Percentiles rank a stretch among this genome's conserved stretches.
Conservation (phyloP, 352 stramenopile genomes). For the Aphanomyces cochlioides region DNA sequence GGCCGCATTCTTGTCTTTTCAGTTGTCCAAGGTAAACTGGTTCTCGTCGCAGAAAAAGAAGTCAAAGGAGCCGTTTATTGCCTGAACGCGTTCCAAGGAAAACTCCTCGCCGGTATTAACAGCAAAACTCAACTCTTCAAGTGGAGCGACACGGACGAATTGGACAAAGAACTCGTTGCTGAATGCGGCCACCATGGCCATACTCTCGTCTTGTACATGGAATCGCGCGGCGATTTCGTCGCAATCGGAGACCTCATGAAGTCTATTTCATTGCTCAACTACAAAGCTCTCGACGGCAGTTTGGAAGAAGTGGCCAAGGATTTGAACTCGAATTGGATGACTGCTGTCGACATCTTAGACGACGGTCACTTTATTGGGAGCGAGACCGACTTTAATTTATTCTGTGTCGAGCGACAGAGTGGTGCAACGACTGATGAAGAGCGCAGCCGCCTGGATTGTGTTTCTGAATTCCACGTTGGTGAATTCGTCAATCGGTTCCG, state of each 20-base stretch:
- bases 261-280: slow-evolving; percentile 93
- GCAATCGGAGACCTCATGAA: slow-evolving; percentile 97
- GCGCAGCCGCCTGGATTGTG: slow-evolving; percentile 86
- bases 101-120: slow-evolving; percentile 91
- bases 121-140: slow-evolving; percentile 93
- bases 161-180: slow-evolving; percentile 86
- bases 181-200: slow-evolving; percentile 94
- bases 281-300: slow-evolving; percentile 86
- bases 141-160: slow-evolving; percentile 85
- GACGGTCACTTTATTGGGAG: slow-evolving; percentile 94
- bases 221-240: slow-evolving; percentile 93
- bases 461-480: slow-evolving; percentile 93
- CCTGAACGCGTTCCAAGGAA: slow-evolving; percentile 93
- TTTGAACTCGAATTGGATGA: slow-evolving; percentile 96
- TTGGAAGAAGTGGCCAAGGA: slow-evolving; percentile 96
- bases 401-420: slow-evolving; percentile 91
- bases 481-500: slow-evolving; percentile 96
- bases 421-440: slow-evolving; percentile 91
- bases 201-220: slow-evolving; percentile 94
- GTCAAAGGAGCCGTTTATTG: slow-evolving; percentile 95
- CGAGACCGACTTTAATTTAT: slow-evolving; percentile 95
- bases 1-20: slow-evolving; percentile 93
- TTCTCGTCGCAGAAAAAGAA: slow-evolving; percentile 89
- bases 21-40: slow-evolving; percentile 78
- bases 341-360: slow-evolving; percentile 90